phyloP scores from a whole-genome alignment of 2,329 filamentous ascomycete species.

The Colletotrichum euphorbiae region DNA sequence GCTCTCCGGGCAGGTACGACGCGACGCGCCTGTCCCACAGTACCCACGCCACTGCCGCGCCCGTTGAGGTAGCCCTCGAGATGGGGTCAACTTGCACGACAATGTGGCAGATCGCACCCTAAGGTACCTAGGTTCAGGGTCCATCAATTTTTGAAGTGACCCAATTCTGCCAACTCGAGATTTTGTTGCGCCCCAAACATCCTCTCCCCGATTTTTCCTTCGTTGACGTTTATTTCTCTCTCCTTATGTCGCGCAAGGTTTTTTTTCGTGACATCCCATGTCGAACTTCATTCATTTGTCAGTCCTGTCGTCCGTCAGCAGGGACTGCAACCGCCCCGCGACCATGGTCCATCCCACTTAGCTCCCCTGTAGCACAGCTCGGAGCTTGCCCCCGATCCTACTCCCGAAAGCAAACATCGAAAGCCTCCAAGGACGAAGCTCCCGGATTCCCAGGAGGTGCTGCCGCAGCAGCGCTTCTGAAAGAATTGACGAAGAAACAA shows the following conservation, averaged over 20 bases:
- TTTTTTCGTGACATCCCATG: conserved; percentile 49
- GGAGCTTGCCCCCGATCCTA: conserved; percentile 20
- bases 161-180: not conserved
- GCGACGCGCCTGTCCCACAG: no score
- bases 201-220: not conserved
- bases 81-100: no score
- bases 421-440: not conserved
- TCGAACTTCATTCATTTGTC: conserved; percentile 52
- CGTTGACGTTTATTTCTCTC: conserved; percentile 15
- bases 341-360: conserved; percentile 48
- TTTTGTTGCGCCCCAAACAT: conserved; percentile 14
- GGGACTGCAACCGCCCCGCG: conserved; percentile 44
- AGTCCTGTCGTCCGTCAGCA: conserved; percentile 50
- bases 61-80: no score
- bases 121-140: conserved; percentile 24
- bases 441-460: no score
- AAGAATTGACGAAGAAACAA: conserved; percentile 38
- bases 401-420: not conserved
- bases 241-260: conserved; percentile 42
- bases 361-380: conserved; percentile 45
- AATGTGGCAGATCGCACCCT: no score
- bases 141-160: conserved; percentile 37
- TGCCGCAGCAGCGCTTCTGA: conserved; percentile 42
- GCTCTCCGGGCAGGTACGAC: no score
- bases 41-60: no score